These are phyloP conservation scores for Torulaspora indica DNA, from an alignment of 805 yeast genomes.

Conservation along the genomic window DNA sequence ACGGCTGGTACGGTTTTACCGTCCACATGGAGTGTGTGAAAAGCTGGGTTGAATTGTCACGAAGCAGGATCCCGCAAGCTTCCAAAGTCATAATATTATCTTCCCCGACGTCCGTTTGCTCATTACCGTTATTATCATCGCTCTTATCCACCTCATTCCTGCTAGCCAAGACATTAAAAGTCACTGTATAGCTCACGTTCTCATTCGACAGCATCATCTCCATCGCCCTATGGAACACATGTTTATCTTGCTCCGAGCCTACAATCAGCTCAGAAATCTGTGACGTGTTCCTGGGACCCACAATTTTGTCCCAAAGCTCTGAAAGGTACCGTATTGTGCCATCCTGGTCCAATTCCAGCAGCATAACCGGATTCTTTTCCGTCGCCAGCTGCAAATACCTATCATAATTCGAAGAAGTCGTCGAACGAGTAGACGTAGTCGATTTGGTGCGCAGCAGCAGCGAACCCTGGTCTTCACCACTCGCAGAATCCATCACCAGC, in stretches of 20 bases:
- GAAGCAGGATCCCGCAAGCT: conserved; percentile 88
- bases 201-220: conserved; percentile 68
- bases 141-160: conserved; percentile 4
- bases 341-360: conserved; percentile 76
- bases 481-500: conserved; percentile 2
- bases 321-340: conserved; percentile 74
- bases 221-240: conserved; percentile 65
- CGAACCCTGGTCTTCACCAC: conserved; percentile 6
- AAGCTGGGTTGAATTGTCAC: conserved; percentile 48
- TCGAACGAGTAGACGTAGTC: conserved; percentile 14
- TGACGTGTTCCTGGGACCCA: conserved; percentile 27
- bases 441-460: conserved; percentile 12
- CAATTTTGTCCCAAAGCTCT: conserved; percentile 71
- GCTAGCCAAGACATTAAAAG: conserved; percentile 45
- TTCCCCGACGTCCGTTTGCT: conserved; percentile 29
- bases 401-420: conserved; percentile 34
- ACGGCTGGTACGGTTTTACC: conserved; percentile 50
- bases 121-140: conserved; percentile 38
- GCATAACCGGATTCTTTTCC: conserved; percentile 67
- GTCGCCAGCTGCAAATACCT: conserved; percentile 59
- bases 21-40: conserved; percentile 93
- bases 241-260: conserved; percentile 59
- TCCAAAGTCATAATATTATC: conserved; percentile 70
- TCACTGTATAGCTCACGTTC: conserved; percentile 63
- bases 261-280: conserved; percentile 61